Evolutionary conservation across 495 filamentous ascomycete genomes (phyloP).

Genomic region (Penicillium steckii): DNA sequence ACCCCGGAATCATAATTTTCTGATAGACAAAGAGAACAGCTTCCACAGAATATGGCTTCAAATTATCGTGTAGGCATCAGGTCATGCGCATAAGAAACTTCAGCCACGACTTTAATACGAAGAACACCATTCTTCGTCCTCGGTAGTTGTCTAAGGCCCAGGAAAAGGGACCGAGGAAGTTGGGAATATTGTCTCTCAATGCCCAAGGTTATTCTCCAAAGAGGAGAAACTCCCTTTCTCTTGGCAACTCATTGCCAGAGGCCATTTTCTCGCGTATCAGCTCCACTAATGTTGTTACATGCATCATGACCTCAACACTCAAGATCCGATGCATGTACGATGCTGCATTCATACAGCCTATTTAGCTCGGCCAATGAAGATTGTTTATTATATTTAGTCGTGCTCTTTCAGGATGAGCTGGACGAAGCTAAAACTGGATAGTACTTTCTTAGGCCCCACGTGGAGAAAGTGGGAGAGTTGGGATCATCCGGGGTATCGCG

Average conservation of each 20-base stretch:
- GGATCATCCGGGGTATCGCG: background rate
- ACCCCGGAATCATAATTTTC: background rate
- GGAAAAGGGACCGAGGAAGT: no score
- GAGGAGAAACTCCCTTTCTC: background rate
- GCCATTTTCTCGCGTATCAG: background rate
- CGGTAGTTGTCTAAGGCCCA: background rate
- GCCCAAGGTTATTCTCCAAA: no score
- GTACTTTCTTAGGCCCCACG: background rate
- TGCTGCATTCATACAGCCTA: background rate
- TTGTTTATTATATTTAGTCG: no score
- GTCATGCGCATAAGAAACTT: background rate
- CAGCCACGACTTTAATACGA: background rate
- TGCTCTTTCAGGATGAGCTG: background rate
- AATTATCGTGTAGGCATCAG: background rate
- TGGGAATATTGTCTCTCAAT: no score
- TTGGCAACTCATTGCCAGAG: background rate
- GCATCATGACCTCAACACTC: background rate
- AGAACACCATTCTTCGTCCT: background rate
- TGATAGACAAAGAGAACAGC: background rate
- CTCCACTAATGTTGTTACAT: background rate
- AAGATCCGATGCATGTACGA: background rate
- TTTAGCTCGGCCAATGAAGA: background rate
- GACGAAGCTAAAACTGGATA: background rate
- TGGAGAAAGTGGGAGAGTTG: background rate
- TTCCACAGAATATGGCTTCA: background rate